A percentile compares a stretch with the other conserved stretches of the same genome.
Conservation (phyloP, 2,329 filamentous ascomycete genomes). For the Colletotrichum salicis region DNA sequence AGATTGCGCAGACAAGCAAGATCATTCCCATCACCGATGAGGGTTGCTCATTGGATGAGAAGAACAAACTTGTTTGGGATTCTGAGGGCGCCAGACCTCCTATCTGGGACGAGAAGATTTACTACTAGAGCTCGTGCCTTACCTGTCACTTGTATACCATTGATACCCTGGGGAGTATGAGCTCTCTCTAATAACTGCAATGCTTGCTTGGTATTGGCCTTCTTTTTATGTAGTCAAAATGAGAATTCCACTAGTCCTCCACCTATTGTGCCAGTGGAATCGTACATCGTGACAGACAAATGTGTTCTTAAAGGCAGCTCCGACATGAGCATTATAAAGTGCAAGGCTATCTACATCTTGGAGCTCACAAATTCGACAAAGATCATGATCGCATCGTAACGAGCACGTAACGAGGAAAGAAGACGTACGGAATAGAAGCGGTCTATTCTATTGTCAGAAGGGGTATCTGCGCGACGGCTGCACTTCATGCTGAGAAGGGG, state of each 20-base stretch:
- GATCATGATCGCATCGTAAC: too few species aligned
- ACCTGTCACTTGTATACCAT: slow-evolving; percentile 21
- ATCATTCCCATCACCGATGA: slow-evolving; percentile 85
- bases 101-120: slow-evolving; percentile 57
- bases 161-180: slow-evolving; percentile 33
- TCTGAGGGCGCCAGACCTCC: slow-evolving; percentile 53
- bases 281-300: too few species aligned
- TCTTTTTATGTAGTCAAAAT: slow-evolving; percentile 21
- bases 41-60: slow-evolving; percentile 75
- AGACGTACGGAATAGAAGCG: neutral
- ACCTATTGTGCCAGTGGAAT: neutral
- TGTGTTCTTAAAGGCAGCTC: too few species aligned
- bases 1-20: slow-evolving; percentile 76
- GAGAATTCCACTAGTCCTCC: neutral
- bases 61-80: slow-evolving; percentile 60
- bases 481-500: neutral
- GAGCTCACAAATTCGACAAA: too few species aligned
- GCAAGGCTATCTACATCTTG: too few species aligned
- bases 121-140: slow-evolving; percentile 47
- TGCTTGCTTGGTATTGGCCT: neutral
- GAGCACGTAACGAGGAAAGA: neutral
- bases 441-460: neutral
- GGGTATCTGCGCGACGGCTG: neutral
- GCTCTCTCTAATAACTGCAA: slow-evolving; percentile 19
- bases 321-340: too few species aligned